Evolutionary conservation across 1,284 basidiomycete genomes (phyloP).

Genomic region (Irpex rosettiformis): DNA sequence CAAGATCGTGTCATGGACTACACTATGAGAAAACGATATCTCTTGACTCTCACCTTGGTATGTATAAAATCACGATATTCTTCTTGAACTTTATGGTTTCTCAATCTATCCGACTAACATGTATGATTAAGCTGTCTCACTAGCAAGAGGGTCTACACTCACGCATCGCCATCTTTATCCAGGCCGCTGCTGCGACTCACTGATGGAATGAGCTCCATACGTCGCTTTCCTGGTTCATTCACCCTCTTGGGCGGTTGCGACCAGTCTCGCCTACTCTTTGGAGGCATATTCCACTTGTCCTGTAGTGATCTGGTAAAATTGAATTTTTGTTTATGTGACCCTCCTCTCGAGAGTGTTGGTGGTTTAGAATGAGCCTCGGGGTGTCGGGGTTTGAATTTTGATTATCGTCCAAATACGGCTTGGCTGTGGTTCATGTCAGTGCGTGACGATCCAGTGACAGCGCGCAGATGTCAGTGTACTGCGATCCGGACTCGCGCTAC

Average conservation of each 20-base stretch:
- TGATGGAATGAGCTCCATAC: conserved; percentile 62
- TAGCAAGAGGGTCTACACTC: conserved; percentile 30
- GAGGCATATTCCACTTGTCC: not conserved
- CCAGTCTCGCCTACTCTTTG: conserved; percentile 4
- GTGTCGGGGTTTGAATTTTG: conserved; percentile 1
- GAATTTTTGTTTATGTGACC: not conserved
- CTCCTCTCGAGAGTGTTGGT: not conserved
- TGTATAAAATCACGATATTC: conserved; percentile 62
- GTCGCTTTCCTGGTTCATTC: conserved; percentile 22
- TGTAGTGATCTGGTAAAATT: not conserved
- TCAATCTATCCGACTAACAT: conserved; percentile 45
- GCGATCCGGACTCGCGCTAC: conserved; percentile 16
- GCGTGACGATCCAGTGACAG: not conserved
- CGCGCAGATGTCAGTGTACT: conserved; percentile 14
- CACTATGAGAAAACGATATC: not conserved
- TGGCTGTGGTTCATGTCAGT: not conserved
- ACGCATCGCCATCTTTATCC: conserved; percentile 69
- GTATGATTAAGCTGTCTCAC: conserved; percentile 24
- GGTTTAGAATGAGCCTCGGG: not conserved
- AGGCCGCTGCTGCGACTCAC: conserved; percentile 71
- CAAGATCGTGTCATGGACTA: not conserved
- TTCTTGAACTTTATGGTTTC: conserved; percentile 51
- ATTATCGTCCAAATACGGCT: not conserved
- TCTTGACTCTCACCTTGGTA: conserved; percentile 43
- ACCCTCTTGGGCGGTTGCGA: conserved; percentile 13